Conservation (phyloP, 2,329 filamentous ascomycete species). For the Verticillium klebahnii region DNA sequence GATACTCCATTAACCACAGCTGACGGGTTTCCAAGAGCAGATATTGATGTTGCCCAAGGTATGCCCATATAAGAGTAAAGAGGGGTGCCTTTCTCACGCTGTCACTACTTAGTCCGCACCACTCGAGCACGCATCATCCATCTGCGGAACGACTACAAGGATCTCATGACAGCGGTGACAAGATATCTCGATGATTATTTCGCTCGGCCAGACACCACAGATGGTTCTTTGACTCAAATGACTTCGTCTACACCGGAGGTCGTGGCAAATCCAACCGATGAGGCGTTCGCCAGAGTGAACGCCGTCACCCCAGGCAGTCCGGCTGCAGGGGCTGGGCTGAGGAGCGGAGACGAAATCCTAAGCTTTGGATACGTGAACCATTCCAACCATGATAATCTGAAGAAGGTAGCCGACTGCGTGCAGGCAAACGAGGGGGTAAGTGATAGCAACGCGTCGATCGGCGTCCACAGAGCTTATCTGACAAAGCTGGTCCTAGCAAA, state of each 20-base stretch:
- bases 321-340: conserved; percentile 76
- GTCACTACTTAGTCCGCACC: conserved; percentile 66
- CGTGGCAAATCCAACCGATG: conserved; percentile 25
- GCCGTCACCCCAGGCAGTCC: conserved; percentile 74
- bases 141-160: conserved; percentile 89
- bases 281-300: conserved; percentile 85
- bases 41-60: conserved; percentile 95
- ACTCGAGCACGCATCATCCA: conserved; percentile 85
- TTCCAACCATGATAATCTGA: conserved; percentile 80
- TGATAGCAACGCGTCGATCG: conserved; percentile 16
- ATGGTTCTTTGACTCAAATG: background rate
- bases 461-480: conserved; percentile 1
- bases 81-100: conserved; percentile 2
- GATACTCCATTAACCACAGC: conserved; percentile 78
- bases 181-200: conserved; percentile 86
- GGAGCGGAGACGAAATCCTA: conserved; percentile 73
- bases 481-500: conserved; percentile 42
- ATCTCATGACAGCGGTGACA: conserved; percentile 79
- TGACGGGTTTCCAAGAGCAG: conserved; percentile 88
- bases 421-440: conserved; percentile 85
- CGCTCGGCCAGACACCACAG: conserved; percentile 50
- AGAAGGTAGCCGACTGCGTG: conserved; percentile 83
- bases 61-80: conserved; percentile 22
- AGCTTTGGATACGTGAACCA: conserved; percentile 81
- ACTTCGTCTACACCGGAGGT: conserved; percentile 15